Evolutionary conservation across 805 yeast genomes (phyloP).

Genomic region (Candida bentonensis): DNA sequence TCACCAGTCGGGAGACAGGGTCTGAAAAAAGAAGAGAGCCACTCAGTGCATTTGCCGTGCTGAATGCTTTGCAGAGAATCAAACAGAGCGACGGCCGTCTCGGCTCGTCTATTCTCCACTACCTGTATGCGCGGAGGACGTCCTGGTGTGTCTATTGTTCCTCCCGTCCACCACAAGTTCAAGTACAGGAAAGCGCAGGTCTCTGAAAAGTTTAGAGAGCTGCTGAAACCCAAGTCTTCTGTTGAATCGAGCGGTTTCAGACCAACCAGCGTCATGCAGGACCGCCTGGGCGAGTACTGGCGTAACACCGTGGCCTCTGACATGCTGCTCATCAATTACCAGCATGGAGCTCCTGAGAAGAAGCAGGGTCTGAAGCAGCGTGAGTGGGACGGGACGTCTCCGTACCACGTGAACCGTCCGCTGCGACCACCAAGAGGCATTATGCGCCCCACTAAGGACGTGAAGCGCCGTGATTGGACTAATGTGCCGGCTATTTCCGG

Average conservation of each 20-base stretch:
- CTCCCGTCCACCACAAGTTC: slow-evolving; percentile 86
- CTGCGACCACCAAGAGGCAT: slow-evolving; percentile 63
- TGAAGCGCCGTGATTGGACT: slow-evolving; percentile 47
- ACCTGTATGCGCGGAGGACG: slow-evolving; percentile 12
- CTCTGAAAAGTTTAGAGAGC: slow-evolving; percentile 59
- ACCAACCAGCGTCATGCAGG: slow-evolving; percentile 66
- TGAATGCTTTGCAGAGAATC: too few relatives aligned
- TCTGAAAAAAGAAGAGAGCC: too few relatives aligned
- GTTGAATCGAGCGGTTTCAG: slow-evolving; percentile 64
- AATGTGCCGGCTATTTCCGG: slow-evolving; percentile 61
- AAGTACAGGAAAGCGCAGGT: slow-evolving; percentile 59
- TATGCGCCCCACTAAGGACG: slow-evolving; percentile 58
- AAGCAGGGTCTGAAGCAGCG: slow-evolving; percentile 57
- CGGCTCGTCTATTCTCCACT: slow-evolving; percentile 13
- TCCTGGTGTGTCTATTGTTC: slow-evolving; percentile 54
- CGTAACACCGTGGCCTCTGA: slow-evolving; percentile 62
- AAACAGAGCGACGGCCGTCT: too few relatives aligned
- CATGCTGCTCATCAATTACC: slow-evolving; percentile 60
- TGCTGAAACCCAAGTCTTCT: slow-evolving; percentile 56
- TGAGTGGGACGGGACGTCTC: slow-evolving; percentile 77
- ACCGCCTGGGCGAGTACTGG: slow-evolving; percentile 68
- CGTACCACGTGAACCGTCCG: slow-evolving; percentile 79
- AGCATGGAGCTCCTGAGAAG: slow-evolving; percentile 41
- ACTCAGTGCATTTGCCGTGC: too few relatives aligned
- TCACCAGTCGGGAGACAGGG: background rate